Conservation (phyloP, 768 basidiomycete species). For the Butyriboletus loyo region DNA sequence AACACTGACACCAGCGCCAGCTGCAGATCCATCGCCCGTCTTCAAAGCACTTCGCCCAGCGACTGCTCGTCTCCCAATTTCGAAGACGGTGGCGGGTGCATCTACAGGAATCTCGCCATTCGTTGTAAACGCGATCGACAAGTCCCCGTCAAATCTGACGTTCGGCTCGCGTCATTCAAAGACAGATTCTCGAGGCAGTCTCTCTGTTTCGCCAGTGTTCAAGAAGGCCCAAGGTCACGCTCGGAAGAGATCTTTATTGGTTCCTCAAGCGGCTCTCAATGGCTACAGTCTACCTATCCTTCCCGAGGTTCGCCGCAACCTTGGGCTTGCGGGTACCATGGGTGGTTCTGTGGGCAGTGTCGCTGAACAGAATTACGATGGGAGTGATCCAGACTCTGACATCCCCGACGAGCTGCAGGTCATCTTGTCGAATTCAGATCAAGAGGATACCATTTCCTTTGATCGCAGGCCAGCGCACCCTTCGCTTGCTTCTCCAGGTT, state of each 20-base stretch:
- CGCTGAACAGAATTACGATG: constrained; percentile 44
- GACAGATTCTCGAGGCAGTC: constrained; percentile 20
- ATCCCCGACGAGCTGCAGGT: constrained; percentile 76
- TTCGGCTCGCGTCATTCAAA: constrained; percentile 37
- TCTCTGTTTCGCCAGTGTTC: constrained; percentile 34
- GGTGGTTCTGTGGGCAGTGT: constrained; percentile 56
- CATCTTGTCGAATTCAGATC: constrained; percentile 48
- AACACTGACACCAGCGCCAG: constrained; percentile 56
- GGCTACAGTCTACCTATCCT: constrained; percentile 39
- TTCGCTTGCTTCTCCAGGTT: constrained; percentile 36
- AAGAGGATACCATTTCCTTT: constrained; percentile 42
- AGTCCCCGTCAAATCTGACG: constrained; percentile 34
- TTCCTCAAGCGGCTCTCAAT: constrained; percentile 11
- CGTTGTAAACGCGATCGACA: constrained; percentile 15
- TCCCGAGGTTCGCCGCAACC: constrained; percentile 49
- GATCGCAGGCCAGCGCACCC: constrained; percentile 1
- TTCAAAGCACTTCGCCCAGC: constrained; percentile 60
- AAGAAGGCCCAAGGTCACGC: constrained; percentile 25
- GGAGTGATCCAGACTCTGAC: constrained; percentile 69
- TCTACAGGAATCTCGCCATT: constrained; percentile 28
- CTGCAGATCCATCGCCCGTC: constrained; percentile 53
- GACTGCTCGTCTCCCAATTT: constrained; percentile 25
- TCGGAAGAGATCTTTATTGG: constrained; percentile 26
- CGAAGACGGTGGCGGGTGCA: constrained; percentile 21
- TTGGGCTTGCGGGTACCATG: constrained; percentile 67